Base-by-base conservation (phyloP, 805 yeast species). In the Sugiyamaella marilandica region DNA sequence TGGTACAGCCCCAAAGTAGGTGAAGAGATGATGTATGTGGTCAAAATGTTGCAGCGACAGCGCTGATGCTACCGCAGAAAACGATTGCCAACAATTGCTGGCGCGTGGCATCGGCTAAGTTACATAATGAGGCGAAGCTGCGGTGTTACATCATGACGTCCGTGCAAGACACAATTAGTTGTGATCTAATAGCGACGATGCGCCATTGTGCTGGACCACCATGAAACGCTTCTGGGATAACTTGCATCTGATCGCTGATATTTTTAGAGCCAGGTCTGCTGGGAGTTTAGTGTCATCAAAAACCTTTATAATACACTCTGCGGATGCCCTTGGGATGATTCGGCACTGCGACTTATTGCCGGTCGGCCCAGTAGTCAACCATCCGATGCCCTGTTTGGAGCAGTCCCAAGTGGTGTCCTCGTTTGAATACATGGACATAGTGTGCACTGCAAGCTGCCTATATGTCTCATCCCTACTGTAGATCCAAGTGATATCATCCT, bases 171-270 rank as follows among this genome's bases (percentile, higher is more conserved):
- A 13, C 13, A 13, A 32, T 39, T 21, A 39, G 24, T 19, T 39
- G 21, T 39, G 43, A 39, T 39, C 43, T 10, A 39, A 21, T 10
- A 39, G 24, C 24, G 43, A 39, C 13, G 43, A 39, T 5, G 41
- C 54, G 10, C 61, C 60, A 10, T 57, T 52, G 39, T 57, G 60
- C 56, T 57, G 60, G n/a, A 57, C 56, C 39, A 57, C 26, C 21
- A 57, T 41, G 16, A 57, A 54, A 41, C 61, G 36, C 44, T 44
- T 50, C 33, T 57, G 60, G 32, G n/a, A 34, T 13, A 57, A 45
- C 32, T 47, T 41, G 31, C 60, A 57, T 35, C 18, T 16, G 10
- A 33, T 24, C 36, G 50, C 45, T n/a, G 57, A 51, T 41, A 52
- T 16, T 36, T 52, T 54, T n/a, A 57, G 51, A 13, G 57, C 60